Conservation (phyloP, 768 basidiomycete species). For the Suillus decipiens region DNA sequence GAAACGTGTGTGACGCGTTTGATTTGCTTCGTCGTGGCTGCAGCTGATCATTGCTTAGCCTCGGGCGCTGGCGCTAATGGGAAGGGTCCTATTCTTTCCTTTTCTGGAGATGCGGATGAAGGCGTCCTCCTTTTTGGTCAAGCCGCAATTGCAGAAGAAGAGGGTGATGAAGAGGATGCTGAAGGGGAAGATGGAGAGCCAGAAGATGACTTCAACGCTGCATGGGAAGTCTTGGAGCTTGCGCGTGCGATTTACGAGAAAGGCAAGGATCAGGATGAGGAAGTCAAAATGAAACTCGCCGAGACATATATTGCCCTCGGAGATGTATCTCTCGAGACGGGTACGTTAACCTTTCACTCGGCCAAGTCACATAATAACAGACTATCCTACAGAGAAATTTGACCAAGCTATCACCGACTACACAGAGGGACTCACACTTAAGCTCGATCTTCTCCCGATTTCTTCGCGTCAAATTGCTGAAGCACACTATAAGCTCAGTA, state of each 20-base stretch:
- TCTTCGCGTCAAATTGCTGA: slow-evolving; percentile 94
- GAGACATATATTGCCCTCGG: slow-evolving; percentile 90
- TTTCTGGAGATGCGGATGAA: slow-evolving; percentile 80
- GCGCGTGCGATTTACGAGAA: slow-evolving; percentile 86
- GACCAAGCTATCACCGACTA: slow-evolving; percentile 93
- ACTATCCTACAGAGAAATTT: slow-evolving; percentile 75
- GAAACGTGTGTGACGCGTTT: slow-evolving; percentile 30
- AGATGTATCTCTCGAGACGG: slow-evolving; percentile 96
- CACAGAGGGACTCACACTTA: slow-evolving; percentile 72
- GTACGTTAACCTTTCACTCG: slow-evolving; percentile 43
- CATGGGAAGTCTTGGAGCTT: slow-evolving; percentile 97
- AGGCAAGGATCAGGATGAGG: slow-evolving; percentile 56
- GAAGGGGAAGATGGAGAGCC: slow-evolving; percentile 77
- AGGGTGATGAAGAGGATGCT: slow-evolving; percentile 54
- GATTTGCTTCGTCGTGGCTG: slow-evolving; percentile 1
- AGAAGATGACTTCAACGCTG: slow-evolving; percentile 97
- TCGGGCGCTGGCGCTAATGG: slow-evolving; percentile 37
- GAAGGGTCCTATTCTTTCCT: slow-evolving; percentile 68
- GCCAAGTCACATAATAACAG: not conserved
- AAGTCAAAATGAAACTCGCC: slow-evolving; percentile 78
- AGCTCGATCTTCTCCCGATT: slow-evolving; percentile 70
- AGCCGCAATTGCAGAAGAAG: slow-evolving; percentile 51
- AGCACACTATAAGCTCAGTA: slow-evolving; percentile 91
- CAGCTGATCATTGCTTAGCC: slow-evolving; percentile 18
- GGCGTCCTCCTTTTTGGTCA: slow-evolving; percentile 68